Base-by-base conservation (phyloP, 202 grass and related monocot species). In the Musa balbisiana region DNA sequence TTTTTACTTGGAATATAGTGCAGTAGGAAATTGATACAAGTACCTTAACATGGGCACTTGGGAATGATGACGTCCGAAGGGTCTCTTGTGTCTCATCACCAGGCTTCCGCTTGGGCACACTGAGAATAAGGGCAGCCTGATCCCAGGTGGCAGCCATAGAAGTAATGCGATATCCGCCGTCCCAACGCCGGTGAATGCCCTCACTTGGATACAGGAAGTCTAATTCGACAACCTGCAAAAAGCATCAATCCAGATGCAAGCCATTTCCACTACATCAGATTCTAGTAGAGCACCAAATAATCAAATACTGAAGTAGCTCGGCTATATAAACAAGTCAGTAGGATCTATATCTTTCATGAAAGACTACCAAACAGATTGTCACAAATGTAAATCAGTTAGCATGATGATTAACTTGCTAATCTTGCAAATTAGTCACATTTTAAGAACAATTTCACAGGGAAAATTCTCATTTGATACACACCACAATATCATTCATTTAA, bases 141-240 rank as follows among this genome's bases (percentile, higher is more conserved):
- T 77, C 74, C 59, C 33, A 77, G 17, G 74, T 77, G 29, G 74
- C 74, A 52, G 74, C 74, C 58, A 77, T 64, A 11, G 74, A 77
- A 64, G 74, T 77, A 64, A 77, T 77, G 60, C 74, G 74, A 52
- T 64, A 77, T 23, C 74, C 74, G 15, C 49, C 19, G 49, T 77
- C 74, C 74, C 74, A 77, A 51, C 74, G 58, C 60, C 74, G 66
- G 49, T 77, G 74, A 8, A 77, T 50, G 19, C 74, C 74, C 60
- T 77, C 74, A 10, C 74, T 77, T 26, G 74, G 74, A 77, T 77
- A 77, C 59, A 77, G 74, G 49, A 77, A 77, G 49, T 77, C 74
- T 51, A 77, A 64, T 51, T 77, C 74, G 16, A 77, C 74, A 51
- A 77, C 59, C 74, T 77, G 74, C 21, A 51, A n/a, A 51, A 77